phyloP scores from a whole-genome alignment of 495 filamentous ascomycete genomes.

The Penicillium tannophilum region DNA sequence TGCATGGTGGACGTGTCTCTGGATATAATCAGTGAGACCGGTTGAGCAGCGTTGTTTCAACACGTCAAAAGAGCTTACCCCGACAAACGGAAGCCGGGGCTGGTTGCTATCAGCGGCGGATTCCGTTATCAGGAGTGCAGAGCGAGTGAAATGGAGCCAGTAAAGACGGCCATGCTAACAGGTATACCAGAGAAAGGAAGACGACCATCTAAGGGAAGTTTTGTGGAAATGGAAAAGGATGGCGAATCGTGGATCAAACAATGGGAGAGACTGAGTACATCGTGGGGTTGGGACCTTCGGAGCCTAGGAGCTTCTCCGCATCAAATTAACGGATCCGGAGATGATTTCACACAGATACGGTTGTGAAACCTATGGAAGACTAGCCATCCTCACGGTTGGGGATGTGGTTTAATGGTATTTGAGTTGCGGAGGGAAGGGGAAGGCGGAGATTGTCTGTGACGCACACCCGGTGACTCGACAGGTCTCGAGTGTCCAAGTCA shows the following conservation, averaged over 20 bases:
- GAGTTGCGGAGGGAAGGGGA: conserved; percentile 14
- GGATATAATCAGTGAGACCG: conserved; percentile 1
- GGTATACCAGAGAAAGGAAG: conserved; percentile 13
- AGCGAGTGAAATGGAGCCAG: conserved; percentile 29
- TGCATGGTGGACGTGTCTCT: conserved; percentile 61
- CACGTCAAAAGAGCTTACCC: conserved; percentile 16
- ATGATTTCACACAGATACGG: conserved; percentile 31
- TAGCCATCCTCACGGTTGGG: conserved; percentile 7
- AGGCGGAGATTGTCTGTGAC: conserved; percentile 24
- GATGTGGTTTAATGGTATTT: conserved; percentile 2
- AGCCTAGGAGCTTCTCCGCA: conserved; percentile 50
- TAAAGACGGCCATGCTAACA: conserved; percentile 46
- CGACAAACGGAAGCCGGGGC: conserved; percentile 16
- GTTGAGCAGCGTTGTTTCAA: neutral
- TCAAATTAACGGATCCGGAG: conserved; percentile 22
- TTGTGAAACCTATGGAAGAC: conserved; percentile 20
- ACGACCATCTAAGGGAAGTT: conserved; percentile 4
- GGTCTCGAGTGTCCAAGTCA: conserved; percentile 22
- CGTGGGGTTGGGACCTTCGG: conserved; percentile 35
- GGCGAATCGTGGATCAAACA: conserved; percentile 11
- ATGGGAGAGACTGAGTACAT: conserved; percentile 26
- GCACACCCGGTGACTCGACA: conserved; percentile 38
- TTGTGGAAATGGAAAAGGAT: neutral
- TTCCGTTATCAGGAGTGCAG: conserved; percentile 40
- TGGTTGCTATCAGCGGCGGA: conserved; percentile 29